phyloP scores from a whole-genome alignment of 2,329 filamentous ascomycete species.

The Xylaria sp. region DNA sequence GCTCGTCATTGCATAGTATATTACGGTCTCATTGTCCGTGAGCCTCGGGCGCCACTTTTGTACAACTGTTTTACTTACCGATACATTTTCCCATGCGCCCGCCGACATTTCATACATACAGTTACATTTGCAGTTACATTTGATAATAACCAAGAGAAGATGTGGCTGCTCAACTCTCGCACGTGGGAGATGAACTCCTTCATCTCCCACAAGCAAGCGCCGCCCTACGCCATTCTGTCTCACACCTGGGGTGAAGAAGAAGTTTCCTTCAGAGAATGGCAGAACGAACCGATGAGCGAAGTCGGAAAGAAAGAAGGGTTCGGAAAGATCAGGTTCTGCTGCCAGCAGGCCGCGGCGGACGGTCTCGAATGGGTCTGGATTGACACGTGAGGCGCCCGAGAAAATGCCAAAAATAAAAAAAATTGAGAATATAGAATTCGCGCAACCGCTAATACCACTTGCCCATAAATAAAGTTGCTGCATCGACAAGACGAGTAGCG shows the following conservation, averaged over 20 bases:
- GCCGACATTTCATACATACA: background rate
- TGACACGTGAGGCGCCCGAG: conserved; percentile 17
- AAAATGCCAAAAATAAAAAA: too few species aligned
- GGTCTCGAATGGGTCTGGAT: conserved; percentile 21
- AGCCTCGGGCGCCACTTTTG: too few species aligned
- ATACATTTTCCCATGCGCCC: too few species aligned
- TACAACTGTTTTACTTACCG: too few species aligned
- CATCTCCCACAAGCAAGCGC: conserved; percentile 18
- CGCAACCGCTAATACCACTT: background rate
- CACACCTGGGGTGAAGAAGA: conserved; percentile 26
- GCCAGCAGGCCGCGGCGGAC: conserved; percentile 7
- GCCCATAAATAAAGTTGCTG: conserved; percentile 32
- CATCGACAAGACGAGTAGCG: conserved; percentile 38
- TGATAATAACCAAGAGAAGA: background rate
- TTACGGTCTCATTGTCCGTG: too few species aligned
- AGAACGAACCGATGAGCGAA: background rate
- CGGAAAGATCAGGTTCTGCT: conserved; percentile 8
- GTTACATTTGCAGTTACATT: background rate
- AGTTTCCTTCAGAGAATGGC: conserved; percentile 18
- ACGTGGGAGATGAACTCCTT: conserved; percentile 14
- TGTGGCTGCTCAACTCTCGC: conserved; percentile 22
- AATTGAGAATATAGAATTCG: too few species aligned
- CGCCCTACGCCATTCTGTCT: conserved; percentile 21
- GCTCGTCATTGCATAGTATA: too few species aligned
- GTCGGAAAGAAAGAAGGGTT: conserved; percentile 10